Conservation (phyloP, 2,329 filamentous ascomycete species). For the Pseudogymnoascus sp. region DNA sequence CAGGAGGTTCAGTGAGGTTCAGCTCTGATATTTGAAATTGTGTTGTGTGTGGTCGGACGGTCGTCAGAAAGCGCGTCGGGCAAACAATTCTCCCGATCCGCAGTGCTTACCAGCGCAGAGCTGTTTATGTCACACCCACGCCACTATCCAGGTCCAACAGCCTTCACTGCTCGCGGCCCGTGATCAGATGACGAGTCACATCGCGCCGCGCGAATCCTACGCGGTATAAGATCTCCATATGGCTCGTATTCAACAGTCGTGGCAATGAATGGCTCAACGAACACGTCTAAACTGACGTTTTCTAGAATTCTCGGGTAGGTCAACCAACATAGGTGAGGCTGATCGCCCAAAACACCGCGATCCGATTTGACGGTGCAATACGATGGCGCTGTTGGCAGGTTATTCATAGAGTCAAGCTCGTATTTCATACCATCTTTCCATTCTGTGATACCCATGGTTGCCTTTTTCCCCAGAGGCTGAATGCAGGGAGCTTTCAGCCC, state of each 20-base stretch:
- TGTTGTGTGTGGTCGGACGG: background rate
- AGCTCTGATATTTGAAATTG: background rate
- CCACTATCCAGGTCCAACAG: background rate
- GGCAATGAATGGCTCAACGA: background rate
- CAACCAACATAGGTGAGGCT: background rate
- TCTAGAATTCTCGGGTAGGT: background rate
- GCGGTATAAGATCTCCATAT: conserved; percentile 3
- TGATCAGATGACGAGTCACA: background rate
- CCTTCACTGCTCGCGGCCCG: background rate
- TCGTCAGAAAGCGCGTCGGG: background rate
- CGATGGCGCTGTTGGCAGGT: conserved; percentile 6
- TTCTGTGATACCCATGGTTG: conserved; percentile 2
- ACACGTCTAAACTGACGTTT: background rate
- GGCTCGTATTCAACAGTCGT: background rate
- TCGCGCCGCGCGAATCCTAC: background rate
- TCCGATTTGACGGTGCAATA: background rate
- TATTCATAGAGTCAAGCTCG: conserved; percentile 8
- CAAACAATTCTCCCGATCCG: background rate
- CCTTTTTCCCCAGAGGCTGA: background rate
- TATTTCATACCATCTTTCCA: background rate
- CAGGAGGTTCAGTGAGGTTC: background rate
- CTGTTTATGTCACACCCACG: background rate
- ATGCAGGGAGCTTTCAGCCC: background rate
- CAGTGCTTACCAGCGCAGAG: background rate
- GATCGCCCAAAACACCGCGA: background rate